Evolutionary conservation across 176 grass and related monocot genomes (phyloP).

Genomic region (Guadua angustifolia): DNA sequence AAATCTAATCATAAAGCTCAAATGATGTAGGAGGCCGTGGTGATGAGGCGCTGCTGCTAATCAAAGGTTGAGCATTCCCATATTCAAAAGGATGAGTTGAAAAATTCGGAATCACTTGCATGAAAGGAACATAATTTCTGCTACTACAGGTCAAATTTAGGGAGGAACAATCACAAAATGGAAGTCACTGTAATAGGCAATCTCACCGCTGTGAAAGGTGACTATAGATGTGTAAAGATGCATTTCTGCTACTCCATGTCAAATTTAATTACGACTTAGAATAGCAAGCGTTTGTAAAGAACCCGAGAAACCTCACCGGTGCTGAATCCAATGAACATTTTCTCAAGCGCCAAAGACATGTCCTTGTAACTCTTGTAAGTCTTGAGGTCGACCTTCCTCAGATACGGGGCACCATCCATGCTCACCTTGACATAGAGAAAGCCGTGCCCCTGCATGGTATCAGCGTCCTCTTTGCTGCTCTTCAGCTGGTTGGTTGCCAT

Average conservation of each 20-base stretch:
- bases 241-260: not conserved
- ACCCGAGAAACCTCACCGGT: slow-evolving; percentile 56
- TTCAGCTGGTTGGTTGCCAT: slow-evolving; percentile 67
- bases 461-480: slow-evolving; percentile 64
- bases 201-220: not conserved
- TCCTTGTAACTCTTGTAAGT: slow-evolving; percentile 84
- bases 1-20: not conserved
- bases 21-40: not conserved
- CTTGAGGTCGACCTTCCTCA: slow-evolving; percentile 84
- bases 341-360: slow-evolving; percentile 71
- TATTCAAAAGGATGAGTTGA: too few species aligned
- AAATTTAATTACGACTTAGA: not conserved
- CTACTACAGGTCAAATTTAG: not conserved
- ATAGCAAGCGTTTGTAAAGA: slow-evolving; percentile 30
- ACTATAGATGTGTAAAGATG: not conserved
- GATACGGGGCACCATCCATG: slow-evolving; percentile 88
- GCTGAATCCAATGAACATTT: slow-evolving; percentile 85
- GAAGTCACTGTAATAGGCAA: not conserved
- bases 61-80: slow-evolving; percentile 12
- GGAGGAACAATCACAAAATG: not conserved
- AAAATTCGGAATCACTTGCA: not conserved
- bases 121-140: not conserved
- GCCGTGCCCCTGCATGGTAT: slow-evolving; percentile 47
- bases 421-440: slow-evolving; percentile 90
- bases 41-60: not conserved